Percentiles rank a stretch among this genome's conserved stretches.
Conservation (phyloP, 2,329 filamentous ascomycete species). For the Neonectria sp. region DNA sequence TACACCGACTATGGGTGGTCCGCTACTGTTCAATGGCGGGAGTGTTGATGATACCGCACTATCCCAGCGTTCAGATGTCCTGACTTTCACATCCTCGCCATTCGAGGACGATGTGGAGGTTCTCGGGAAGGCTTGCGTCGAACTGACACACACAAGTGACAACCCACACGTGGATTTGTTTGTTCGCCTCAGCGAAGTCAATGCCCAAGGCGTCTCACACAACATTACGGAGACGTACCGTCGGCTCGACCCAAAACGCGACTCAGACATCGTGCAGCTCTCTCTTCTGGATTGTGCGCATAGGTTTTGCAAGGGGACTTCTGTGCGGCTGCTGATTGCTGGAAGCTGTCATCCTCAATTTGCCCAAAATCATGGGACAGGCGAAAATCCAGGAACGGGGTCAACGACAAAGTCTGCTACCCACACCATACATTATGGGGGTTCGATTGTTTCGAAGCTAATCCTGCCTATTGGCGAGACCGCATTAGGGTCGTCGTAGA, state of each 20-base stretch:
- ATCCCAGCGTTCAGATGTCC: not conserved
- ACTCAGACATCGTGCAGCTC: not conserved
- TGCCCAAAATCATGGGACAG: not conserved
- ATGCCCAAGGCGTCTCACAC: not conserved
- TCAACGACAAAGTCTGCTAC: not conserved
- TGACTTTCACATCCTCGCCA: not conserved
- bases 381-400: not conserved
- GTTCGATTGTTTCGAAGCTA: not conserved
- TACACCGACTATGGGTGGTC: not conserved
- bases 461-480: not conserved
- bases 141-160: not conserved
- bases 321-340: not conserved
- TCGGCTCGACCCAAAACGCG: not conserved
- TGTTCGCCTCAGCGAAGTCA: not conserved
- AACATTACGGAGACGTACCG: not conserved
- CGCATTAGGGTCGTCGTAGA: not conserved
- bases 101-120: not conserved
- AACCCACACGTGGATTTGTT: not conserved
- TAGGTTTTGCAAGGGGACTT: not conserved
- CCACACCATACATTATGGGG: not conserved
- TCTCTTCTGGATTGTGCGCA: not conserved
- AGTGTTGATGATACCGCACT: not conserved
- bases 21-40: not conserved
- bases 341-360: not conserved
- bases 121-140: not conserved